Evolutionary conservation across 768 basidiomycete species (phyloP).

Genomic region (Boletus vermiculosoides): DNA sequence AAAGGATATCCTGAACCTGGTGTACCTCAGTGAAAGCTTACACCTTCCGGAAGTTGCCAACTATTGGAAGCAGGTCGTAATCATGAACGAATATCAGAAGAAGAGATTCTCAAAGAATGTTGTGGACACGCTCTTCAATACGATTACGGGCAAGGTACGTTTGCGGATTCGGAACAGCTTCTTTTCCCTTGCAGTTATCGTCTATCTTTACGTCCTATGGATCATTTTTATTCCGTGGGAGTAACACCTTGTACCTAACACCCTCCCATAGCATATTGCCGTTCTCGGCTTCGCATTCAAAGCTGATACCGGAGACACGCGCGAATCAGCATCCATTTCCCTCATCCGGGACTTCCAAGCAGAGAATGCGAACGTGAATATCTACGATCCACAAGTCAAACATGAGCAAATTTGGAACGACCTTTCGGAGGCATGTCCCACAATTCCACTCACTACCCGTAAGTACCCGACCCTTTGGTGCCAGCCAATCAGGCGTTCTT

Average conservation of each 20-base stretch:
- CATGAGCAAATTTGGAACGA: constrained; percentile 86
- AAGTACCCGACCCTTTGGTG: constrained; percentile 27
- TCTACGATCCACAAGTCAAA: constrained; percentile 92
- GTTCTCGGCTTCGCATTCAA: constrained; percentile 99
- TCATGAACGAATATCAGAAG: constrained; percentile 99
- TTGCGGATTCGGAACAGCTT: neutral
- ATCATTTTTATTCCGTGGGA: constrained; percentile 8
- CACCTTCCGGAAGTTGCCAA: constrained; percentile 96
- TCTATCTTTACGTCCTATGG: neutral
- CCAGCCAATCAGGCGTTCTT: neutral
- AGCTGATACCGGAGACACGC: constrained; percentile 98
- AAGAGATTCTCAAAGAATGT: constrained; percentile 92
- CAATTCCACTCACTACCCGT: constrained; percentile 64
- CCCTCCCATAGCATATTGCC: constrained; percentile 68
- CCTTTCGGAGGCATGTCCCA: constrained; percentile 66
- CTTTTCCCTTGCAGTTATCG: neutral
- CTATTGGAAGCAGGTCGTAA: constrained; percentile 96
- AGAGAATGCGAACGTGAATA: constrained; percentile 80
- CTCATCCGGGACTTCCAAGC: constrained; percentile 91
- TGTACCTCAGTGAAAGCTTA: constrained; percentile 92
- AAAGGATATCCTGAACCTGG: constrained; percentile 98
- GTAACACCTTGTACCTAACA: constrained; percentile 2
- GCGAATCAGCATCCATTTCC: constrained; percentile 94
- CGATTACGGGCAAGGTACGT: constrained; percentile 88
- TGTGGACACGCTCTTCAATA: constrained; percentile 97